Base-by-base conservation (phyloP, 164 flowering plant genomes). In the Vitis riparia region DNA sequence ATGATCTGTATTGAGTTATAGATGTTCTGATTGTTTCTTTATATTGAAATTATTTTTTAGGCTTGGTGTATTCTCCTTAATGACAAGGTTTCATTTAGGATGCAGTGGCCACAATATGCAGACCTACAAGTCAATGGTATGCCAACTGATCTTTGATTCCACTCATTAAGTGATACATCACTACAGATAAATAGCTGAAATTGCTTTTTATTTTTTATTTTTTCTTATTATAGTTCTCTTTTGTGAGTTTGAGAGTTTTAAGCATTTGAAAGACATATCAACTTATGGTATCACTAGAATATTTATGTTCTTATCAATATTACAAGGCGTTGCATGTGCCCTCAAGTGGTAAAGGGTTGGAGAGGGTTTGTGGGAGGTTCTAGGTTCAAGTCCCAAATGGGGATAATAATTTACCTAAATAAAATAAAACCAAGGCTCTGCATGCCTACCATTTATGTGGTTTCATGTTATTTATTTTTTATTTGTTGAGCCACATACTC, bases 61-160 rank as follows among this genome's bases (percentile, higher is more conserved):
- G 99, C 91, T 23, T 96, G 99, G 99, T 93, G 98, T 71, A 89
- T 96, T 83, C 99, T 96, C 81, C 82, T 96, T 59, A 96, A 93
- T 73, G 99, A 96, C 82, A 93, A 91, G 79, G 98, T 96, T 63
- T 72, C 85, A 32, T 91, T 85, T 69, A 87, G 99, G 85, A 93
- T 96, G 97, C 99, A 96, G 68, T 96, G 99, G 99, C 99, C 97
- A 47, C 99, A 89, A 49, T 89, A 85, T 76, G 83, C 97, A 32
- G 97, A 92, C 67, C 82, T 96, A 56, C 97, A 89, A 78, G 86
- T 96, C 73, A 96, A 96, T 84, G 99, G 99, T 96, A 89, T 73
- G 87, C 59, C 65, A 13, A 30, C 23, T 51, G 19, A 32, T 3
- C 8, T 66, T 68, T 32, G 15, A 17, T 23, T 65, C 37, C 65